Percentiles rank a stretch among this genome's conserved stretches.
These are phyloP conservation scores for Saccharomycopsis oosterbeekiorum DNA, from an alignment of 805 yeast species.

Conservation along the genomic window DNA sequence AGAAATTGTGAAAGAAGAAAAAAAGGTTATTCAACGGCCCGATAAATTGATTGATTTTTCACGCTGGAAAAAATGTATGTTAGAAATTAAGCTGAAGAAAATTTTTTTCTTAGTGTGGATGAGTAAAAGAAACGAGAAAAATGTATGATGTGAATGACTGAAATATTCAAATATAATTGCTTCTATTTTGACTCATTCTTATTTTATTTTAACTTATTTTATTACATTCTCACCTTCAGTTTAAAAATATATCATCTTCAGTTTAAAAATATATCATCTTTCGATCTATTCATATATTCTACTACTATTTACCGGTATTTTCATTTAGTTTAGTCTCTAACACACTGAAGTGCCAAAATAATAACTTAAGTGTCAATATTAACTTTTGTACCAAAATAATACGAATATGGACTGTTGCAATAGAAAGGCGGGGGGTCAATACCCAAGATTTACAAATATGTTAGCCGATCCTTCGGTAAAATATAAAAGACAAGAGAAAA, in stretches of 20 bases:
- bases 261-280: neutral
- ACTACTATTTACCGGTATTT: too few species aligned
- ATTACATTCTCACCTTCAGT: neutral
- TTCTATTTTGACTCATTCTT: neutral
- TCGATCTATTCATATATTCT: too few species aligned
- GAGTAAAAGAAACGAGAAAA: neutral
- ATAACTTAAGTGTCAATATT: too few species aligned
- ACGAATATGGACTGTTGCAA: slow-evolving; percentile 19
- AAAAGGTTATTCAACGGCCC: neutral
- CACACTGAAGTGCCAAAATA: neutral
- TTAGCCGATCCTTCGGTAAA: slow-evolving; percentile 59
- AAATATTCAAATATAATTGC: neutral
- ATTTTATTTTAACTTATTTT: neutral
- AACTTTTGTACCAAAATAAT: too few species aligned
- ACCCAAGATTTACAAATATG: slow-evolving; percentile 32
- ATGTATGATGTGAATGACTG: neutral
- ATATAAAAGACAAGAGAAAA: slow-evolving; percentile 46
- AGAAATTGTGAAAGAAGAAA: neutral
- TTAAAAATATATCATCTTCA: neutral
- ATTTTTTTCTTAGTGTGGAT: neutral
- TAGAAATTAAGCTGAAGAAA: neutral
- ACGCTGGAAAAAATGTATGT: neutral
- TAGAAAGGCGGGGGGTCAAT: slow-evolving; percentile 9
- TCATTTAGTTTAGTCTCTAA: neutral
- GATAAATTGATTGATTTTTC: neutral